Base-by-base conservation (phyloP, 2,329 filamentous ascomycete genomes). In the Chrysoporthe deuterocubensis region DNA sequence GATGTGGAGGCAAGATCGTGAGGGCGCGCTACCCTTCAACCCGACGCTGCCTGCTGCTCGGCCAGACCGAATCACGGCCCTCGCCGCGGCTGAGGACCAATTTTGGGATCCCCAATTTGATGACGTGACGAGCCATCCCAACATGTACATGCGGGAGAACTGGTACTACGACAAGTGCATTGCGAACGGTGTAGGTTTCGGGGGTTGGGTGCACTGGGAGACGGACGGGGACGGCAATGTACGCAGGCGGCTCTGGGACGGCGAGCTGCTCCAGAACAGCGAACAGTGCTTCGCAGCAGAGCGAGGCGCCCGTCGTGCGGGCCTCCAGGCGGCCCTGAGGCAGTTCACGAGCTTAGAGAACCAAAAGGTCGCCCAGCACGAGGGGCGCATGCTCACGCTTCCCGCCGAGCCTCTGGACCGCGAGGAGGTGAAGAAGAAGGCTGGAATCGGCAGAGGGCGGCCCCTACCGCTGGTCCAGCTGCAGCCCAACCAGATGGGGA, bases 231-330 rank as follows among this genome's bases (percentile, higher is more conserved):
- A 74, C 65, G 69, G 72, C 26, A 67, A 68, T 1, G 13, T 16
- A 13, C 37, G 8, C 44, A 69, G 54, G 54, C 6, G 14, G 6
- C 56, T 67, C 60, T 61, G 52, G 48, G 43, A 48, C 50, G 43
- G 43, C 9, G 43, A 18, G 42, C 52, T 71, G 14, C 62, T 63
- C 13, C 59, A 40, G 18, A 32, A 64, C 34, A 50, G 65, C 42
- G 54, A 64, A 11, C 18, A 37, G 2, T 64, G 70, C 21, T 81
- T 78, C 70, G 76, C 79, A 1, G 65, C 62, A 3, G 78, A 81
- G 63, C 81, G 81, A 13, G 83, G 82, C 1, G 77, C 76, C 65
- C 77, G 79, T 54, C 80, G 84, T 57, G 83, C 82, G 8, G 83
- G 78, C 21, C 73, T 85, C 32, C 82, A 85, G 71, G 77, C 79